Conservation (phyloP, 495 filamentous ascomycete genomes). For the Bacidia rubella region DNA sequence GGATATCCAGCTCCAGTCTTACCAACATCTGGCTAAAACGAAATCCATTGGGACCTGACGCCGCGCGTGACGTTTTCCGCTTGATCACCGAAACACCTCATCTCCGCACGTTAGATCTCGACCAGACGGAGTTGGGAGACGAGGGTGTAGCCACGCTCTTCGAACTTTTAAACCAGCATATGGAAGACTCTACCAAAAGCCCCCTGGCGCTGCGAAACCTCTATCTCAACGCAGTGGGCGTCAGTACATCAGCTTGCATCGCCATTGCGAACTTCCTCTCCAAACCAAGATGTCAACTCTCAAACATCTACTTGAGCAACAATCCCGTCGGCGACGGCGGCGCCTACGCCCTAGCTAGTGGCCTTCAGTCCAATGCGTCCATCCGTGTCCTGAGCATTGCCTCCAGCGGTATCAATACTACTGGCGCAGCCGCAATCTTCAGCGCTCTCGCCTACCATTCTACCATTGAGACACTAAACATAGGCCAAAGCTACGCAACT, state of each 20-base stretch:
- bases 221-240: slow-evolving; percentile 28
- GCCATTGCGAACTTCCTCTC: slow-evolving; percentile 22
- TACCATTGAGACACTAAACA: slow-evolving; percentile 18
- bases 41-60: slow-evolving; percentile 26
- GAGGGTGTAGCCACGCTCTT: slow-evolving; percentile 24
- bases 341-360: neutral
- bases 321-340: slow-evolving; percentile 20
- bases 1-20: slow-evolving; percentile 20
- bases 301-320: slow-evolving; percentile 23
- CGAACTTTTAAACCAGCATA: slow-evolving; percentile 6
- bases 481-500: slow-evolving; percentile 25
- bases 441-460: slow-evolving; percentile 13
- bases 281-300: slow-evolving; percentile 18
- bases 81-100: slow-evolving; percentile 22
- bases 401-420: slow-evolving; percentile 17
- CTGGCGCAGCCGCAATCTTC: slow-evolving; percentile 18
- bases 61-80: slow-evolving; percentile 17
- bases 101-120: slow-evolving; percentile 28
- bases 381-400: slow-evolving; percentile 18
- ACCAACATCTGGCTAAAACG: slow-evolving; percentile 34
- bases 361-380: slow-evolving; percentile 10
- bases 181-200: neutral
- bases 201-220: slow-evolving; percentile 20
- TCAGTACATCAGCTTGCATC: slow-evolving; percentile 17
- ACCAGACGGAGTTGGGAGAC: slow-evolving; percentile 30